Evolutionary conservation across 1,284 basidiomycete species (phyloP).

Genomic region (Pholiota adiposa): DNA sequence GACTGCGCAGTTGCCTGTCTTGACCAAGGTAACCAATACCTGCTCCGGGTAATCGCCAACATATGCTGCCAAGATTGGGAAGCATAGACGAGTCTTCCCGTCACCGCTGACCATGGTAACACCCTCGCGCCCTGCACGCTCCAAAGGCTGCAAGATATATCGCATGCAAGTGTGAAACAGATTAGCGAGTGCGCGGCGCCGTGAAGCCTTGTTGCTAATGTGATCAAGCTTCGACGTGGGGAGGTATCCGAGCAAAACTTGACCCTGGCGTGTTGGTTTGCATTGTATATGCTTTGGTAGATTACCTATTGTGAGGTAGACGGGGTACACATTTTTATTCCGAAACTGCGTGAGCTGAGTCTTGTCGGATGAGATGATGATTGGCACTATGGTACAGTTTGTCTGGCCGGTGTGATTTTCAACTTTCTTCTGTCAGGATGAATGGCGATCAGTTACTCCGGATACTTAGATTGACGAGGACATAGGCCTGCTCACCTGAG

Average conservation of each 20-base stretch:
- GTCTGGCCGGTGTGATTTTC: slow-evolving; percentile 21
- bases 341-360: slow-evolving; percentile 36
- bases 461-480: slow-evolving; percentile 30
- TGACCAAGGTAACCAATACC: slow-evolving; percentile 36
- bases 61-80: slow-evolving; percentile 24
- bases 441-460: no score
- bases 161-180: slow-evolving; percentile 46
- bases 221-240: slow-evolving; percentile 42
- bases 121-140: slow-evolving; percentile 36
- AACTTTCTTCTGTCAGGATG: no score
- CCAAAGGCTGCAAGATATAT: slow-evolving; percentile 33
- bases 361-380: slow-evolving; percentile 45
- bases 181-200: slow-evolving; percentile 19
- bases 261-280: slow-evolving; percentile 13
- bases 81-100: slow-evolving; percentile 32
- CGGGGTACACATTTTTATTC: slow-evolving; percentile 39
- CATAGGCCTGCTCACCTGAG: slow-evolving; percentile 16
- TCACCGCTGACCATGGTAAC: slow-evolving; percentile 39
- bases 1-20: no score
- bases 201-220: slow-evolving; percentile 26
- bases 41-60: slow-evolving; percentile 49
- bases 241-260: slow-evolving; percentile 44
- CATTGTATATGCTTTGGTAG: slow-evolving; percentile 32
- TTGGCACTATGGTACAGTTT: slow-evolving; percentile 35
- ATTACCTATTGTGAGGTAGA: slow-evolving; percentile 45